These are phyloP conservation scores for Aspergillus carbonarius DNA, from an alignment of 2,329 filamentous ascomycete genomes.

Conservation along the genomic window DNA sequence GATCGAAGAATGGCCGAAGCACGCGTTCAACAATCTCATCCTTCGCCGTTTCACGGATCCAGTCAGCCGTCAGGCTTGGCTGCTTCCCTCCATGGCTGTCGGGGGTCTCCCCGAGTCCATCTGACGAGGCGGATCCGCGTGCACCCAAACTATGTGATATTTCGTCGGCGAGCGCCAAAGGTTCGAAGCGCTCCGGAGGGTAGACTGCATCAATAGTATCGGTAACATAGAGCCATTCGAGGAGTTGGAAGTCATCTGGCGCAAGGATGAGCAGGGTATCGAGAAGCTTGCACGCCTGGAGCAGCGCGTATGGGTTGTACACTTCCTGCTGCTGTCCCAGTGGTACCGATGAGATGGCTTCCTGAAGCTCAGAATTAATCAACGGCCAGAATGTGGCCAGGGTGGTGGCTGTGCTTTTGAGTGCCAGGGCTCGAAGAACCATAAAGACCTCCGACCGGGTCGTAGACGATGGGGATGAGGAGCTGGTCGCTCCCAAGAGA, in stretches of 20 bases:
- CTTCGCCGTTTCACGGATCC: conserved; percentile 54
- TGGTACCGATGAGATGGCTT: conserved; percentile 72
- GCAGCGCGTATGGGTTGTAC: conserved; percentile 72
- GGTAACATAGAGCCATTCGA: conserved; percentile 96
- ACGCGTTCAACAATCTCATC: conserved; percentile 71
- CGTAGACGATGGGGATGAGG: conserved; percentile 86
- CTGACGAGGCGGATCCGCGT: conserved; percentile 30
- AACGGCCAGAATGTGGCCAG: conserved; percentile 86
- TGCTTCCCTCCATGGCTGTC: conserved; percentile 35
- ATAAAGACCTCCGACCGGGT: conserved; percentile 89
- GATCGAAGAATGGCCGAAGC: conserved; percentile 82
- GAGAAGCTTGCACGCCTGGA: conserved; percentile 92
- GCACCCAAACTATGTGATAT: conserved; percentile 72
- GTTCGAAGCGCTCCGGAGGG: conserved; percentile 65
- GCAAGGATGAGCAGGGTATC: conserved; percentile 82
- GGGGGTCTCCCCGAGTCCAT: conserved; percentile 27
- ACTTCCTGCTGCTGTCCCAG: conserved; percentile 69
- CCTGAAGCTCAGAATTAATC: conserved; percentile 80
- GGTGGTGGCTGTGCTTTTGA: conserved; percentile 76
- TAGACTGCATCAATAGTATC: conserved; percentile 97
- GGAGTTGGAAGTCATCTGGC: conserved; percentile 96
- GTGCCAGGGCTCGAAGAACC: conserved; percentile 75
- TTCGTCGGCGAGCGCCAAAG: conserved; percentile 78
- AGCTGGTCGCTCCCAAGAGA: conserved; percentile 75
- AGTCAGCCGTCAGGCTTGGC: conserved; percentile 45